These are phyloP conservation scores for Wallacemonas sp. DNA, from an alignment of 208 protist species.

Conservation along the genomic window DNA sequence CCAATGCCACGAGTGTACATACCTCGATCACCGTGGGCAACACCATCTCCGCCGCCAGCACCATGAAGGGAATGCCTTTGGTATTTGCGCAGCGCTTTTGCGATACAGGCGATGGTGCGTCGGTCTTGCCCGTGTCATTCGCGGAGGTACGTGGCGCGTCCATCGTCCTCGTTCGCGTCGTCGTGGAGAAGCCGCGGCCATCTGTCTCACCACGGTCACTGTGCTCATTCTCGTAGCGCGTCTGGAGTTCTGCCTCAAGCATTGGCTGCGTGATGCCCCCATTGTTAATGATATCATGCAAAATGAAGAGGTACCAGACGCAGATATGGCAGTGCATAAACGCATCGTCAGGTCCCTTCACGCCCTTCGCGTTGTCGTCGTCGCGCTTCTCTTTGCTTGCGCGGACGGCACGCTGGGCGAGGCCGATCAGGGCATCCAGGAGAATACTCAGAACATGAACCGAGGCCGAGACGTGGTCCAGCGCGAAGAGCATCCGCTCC, in stretches of 20 bases:
- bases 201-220: background rate
- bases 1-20: slow-evolving; percentile 16
- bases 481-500: slow-evolving; percentile 61
- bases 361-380: background rate
- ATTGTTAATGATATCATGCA: slow-evolving; percentile 56
- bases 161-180: background rate
- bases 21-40: slow-evolving; percentile 3
- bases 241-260: background rate
- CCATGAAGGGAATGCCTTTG: background rate
- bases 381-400: too few relatives aligned
- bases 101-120: background rate
- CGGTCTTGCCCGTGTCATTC: too few relatives aligned
- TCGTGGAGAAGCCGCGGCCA: background rate
- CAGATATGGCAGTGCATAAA: slow-evolving; percentile 18
- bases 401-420: slow-evolving; percentile 36
- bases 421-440: slow-evolving; percentile 58
- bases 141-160: too few relatives aligned
- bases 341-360: background rate
- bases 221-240: background rate
- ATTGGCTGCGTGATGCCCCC: slow-evolving; percentile 3
- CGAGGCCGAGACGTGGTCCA: slow-evolving; percentile 58
- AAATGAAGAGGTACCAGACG: slow-evolving; percentile 48
- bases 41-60: background rate
- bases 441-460: slow-evolving; percentile 68
- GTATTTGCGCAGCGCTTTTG: background rate